phyloP scores from a whole-genome alignment of 1,139 yeast genomes.

The Pichia inconspicua region DNA sequence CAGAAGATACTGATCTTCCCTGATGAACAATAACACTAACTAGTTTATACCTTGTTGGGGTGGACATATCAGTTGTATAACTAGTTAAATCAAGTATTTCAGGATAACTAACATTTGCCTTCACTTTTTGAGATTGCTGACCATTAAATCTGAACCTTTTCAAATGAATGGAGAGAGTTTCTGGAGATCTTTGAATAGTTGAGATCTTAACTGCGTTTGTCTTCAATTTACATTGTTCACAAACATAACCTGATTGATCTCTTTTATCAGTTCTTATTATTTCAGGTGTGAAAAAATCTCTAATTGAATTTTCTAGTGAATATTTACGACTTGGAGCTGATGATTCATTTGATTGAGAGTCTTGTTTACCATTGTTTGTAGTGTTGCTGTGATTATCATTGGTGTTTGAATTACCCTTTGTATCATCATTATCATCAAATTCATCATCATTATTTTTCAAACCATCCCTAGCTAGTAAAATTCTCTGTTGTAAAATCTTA shows the following conservation, averaged over 20 bases:
- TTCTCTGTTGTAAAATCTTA: slow-evolving; percentile 24
- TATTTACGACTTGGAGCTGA: slow-evolving; percentile 29
- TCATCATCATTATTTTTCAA: not conserved
- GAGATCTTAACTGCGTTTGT: slow-evolving; percentile 74
- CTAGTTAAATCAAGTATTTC: slow-evolving; percentile 64
- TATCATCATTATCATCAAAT: slow-evolving; percentile 5
- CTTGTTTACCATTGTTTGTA: not conserved
- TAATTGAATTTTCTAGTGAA: slow-evolving; percentile 65
- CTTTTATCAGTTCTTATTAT: slow-evolving; percentile 56
- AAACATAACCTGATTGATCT: slow-evolving; percentile 65
- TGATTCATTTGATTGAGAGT: not conserved
- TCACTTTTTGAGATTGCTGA: slow-evolving; percentile 68
- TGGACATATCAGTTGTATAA: slow-evolving; percentile 42
- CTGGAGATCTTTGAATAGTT: slow-evolving; percentile 76
- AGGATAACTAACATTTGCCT: slow-evolving; percentile 78
- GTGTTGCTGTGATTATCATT: not conserved
- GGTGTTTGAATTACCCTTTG: not conserved
- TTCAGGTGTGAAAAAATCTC: slow-evolving; percentile 78
- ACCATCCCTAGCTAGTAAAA: slow-evolving; percentile 17
- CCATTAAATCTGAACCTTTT: slow-evolving; percentile 88
- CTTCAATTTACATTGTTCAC: slow-evolving; percentile 76
- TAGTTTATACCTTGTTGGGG: slow-evolving; percentile 61
- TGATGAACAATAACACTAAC: slow-evolving; percentile 89
- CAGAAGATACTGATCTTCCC: slow-evolving; percentile 86
- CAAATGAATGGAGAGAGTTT: slow-evolving; percentile 75